Percentiles rank a stretch among this genome's conserved stretches.
Conservation (phyloP, 163 green algal species). For the Volvox carteri region DNA sequence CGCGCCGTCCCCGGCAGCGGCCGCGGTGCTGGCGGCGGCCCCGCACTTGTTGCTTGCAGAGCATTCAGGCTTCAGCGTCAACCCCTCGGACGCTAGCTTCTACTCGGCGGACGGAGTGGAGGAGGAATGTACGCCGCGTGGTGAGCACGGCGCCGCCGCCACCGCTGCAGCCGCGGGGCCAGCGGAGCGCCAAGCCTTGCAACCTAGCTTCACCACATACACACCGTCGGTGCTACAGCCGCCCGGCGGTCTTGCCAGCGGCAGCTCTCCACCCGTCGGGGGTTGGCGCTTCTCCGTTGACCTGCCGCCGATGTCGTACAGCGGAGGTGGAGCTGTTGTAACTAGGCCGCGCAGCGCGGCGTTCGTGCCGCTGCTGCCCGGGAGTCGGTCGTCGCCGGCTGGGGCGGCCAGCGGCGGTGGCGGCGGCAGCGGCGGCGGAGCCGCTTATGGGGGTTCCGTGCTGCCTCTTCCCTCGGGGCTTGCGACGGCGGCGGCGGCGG, state of each 20-base stretch:
- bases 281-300: not conserved
- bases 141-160: not conserved
- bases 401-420: not conserved
- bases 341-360: not conserved
- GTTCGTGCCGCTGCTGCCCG: not conserved
- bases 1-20: not conserved
- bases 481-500: not conserved
- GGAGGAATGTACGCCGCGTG: slow-evolving; percentile 10
- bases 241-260: no score
- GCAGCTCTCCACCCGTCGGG: not conserved
- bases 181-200: not conserved
- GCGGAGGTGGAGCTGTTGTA: not conserved
- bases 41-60: not conserved
- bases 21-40: not conserved
- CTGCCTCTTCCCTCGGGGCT: no score
- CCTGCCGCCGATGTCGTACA: not conserved
- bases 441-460: not conserved
- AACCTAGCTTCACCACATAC: not conserved
- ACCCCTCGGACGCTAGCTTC: slow-evolving; percentile 35
- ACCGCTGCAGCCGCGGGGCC: not conserved
- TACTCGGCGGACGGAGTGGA: slow-evolving; percentile 19
- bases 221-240: not conserved
- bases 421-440: not conserved
- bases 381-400: not conserved
- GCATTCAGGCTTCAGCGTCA: not conserved